A percentile compares a stretch with the other conserved stretches of the same genome.
phyloP scores from a whole-genome alignment of 2,329 filamentous ascomycete genomes.

The Penicillium sp. region DNA sequence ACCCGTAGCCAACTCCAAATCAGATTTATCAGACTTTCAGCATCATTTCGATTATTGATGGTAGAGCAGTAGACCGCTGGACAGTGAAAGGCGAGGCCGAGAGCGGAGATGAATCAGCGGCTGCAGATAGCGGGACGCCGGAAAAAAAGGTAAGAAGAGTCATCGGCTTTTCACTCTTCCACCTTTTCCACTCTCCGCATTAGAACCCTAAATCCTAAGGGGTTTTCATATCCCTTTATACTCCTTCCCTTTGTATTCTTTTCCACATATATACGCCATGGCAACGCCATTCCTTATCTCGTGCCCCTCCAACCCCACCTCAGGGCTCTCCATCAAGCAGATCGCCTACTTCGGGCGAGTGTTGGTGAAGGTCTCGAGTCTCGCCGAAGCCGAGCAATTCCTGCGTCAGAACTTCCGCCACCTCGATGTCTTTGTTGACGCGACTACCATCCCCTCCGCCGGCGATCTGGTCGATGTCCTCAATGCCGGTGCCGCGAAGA shows the following conservation, averaged over 20 bases:
- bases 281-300: slow-evolving; percentile 44
- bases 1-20: not conserved
- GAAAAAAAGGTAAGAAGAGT: slow-evolving; percentile 20
- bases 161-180: slow-evolving; percentile 13
- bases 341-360: slow-evolving; percentile 61
- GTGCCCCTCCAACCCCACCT: slow-evolving; percentile 42
- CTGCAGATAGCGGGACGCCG: not conserved
- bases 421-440: slow-evolving; percentile 71
- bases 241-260: not conserved
- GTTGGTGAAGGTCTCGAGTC: slow-evolving; percentile 51
- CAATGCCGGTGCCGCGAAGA: slow-evolving; percentile 78
- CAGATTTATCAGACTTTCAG: too few relatives aligned
- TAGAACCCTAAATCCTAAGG: slow-evolving; percentile 9
- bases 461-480: slow-evolving; percentile 78
- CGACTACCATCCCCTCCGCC: slow-evolving; percentile 62
- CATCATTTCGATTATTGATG: not conserved
- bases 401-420: slow-evolving; percentile 56
- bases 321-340: slow-evolving; percentile 52
- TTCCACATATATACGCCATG: slow-evolving; percentile 30
- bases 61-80: not conserved
- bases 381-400: slow-evolving; percentile 47
- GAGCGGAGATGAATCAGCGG: slow-evolving; percentile 20
- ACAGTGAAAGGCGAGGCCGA: not conserved
- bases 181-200: not conserved
- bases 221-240: slow-evolving; percentile 14